Evolutionary conservation across 2,329 filamentous ascomycete species (phyloP).

Genomic region (Aspergillus jensenii): DNA sequence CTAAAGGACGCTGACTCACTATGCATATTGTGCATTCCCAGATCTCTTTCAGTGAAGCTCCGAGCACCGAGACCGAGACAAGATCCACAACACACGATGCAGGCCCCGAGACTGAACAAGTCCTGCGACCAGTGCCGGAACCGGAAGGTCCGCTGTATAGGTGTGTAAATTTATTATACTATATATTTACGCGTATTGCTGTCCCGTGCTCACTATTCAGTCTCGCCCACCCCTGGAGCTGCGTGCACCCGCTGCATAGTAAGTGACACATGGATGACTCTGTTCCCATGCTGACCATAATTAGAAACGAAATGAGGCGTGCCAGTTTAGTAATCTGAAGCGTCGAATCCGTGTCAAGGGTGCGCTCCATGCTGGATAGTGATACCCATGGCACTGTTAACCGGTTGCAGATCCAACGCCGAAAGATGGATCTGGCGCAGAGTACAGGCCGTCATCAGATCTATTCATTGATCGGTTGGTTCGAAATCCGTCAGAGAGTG

Average conservation of each 20-base stretch:
- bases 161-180: background rate
- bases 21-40: too few relatives aligned
- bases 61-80: background rate
- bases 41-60: too few relatives aligned
- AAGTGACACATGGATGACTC: background rate
- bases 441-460: background rate
- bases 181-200: background rate
- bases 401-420: background rate
- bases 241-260: background rate
- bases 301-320: background rate
- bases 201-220: background rate
- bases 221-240: background rate
- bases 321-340: background rate
- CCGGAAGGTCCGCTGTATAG: constrained; percentile 4
- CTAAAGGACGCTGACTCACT: too few relatives aligned
- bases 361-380: too few relatives aligned
- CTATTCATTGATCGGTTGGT: background rate
- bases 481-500: background rate
- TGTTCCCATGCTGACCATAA: background rate
- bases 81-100: background rate
- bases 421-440: background rate
- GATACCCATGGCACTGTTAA: background rate
- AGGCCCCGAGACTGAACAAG: background rate
- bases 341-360: background rate
- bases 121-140: constrained; percentile 4